phyloP scores from a whole-genome alignment of 2,329 filamentous ascomycete genomes.

The Arthroderma sp. region DNA sequence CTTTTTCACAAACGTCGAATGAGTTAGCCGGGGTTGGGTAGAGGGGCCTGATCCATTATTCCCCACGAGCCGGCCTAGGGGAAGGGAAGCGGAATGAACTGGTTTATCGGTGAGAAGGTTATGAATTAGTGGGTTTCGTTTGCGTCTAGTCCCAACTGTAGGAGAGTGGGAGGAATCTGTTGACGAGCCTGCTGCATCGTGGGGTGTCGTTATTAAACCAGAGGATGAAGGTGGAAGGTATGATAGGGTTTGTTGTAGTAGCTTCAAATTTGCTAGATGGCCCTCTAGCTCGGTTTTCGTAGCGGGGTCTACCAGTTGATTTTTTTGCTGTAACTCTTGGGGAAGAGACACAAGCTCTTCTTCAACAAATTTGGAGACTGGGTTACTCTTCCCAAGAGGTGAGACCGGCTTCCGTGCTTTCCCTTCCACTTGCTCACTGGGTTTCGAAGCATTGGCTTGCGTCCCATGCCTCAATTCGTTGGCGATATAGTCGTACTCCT shows the following conservation, averaged over 20 bases:
- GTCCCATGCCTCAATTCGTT: slow-evolving; percentile 40
- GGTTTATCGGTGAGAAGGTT: slow-evolving; percentile 94
- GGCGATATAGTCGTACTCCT: slow-evolving; percentile 64
- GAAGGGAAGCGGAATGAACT: slow-evolving; percentile 79
- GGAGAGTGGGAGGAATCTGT: slow-evolving; percentile 23
- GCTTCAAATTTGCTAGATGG: slow-evolving; percentile 58
- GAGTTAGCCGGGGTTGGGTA: slow-evolving; percentile 28
- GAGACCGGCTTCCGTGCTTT: slow-evolving; percentile 10
- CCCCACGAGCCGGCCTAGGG: slow-evolving; percentile 49
- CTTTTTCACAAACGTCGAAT: slow-evolving; percentile 75
- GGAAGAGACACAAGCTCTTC: slow-evolving; percentile 16
- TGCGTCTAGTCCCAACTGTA: slow-evolving; percentile 44
- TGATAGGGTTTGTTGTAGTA: slow-evolving; percentile 57
- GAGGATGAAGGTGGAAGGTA: slow-evolving; percentile 75
- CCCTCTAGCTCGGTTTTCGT: slow-evolving; percentile 21
- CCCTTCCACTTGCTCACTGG: slow-evolving; percentile 9
- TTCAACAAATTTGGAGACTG: slow-evolving; percentile 32
- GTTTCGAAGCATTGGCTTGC: slow-evolving; percentile 6
- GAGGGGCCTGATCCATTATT: slow-evolving; percentile 21
- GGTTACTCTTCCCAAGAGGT: slow-evolving; percentile 25
- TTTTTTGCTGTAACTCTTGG: slow-evolving; percentile 5
- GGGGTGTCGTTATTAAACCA: slow-evolving; percentile 73
- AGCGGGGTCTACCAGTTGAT: background rate
- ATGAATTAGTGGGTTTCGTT: slow-evolving; percentile 79
- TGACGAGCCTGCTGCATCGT: slow-evolving; percentile 46